Conservation (phyloP, 176 grass and related monocot species). For the Oryza coarctata region DNA sequence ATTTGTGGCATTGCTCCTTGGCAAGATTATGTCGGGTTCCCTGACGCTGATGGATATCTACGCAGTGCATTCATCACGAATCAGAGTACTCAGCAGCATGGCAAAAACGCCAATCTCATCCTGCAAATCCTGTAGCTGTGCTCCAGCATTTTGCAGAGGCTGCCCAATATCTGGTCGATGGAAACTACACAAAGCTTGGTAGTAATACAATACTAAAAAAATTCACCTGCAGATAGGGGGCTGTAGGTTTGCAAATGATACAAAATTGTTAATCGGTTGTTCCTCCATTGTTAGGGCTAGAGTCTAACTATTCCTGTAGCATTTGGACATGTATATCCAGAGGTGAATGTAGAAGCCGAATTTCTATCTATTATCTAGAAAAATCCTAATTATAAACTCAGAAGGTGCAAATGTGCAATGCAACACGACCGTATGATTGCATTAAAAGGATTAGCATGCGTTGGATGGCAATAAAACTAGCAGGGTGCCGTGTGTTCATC, state of each 20-base stretch:
- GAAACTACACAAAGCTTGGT: not conserved
- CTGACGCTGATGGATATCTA: conserved; percentile 29
- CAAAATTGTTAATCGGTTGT: too few relatives aligned
- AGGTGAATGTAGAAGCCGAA: too few relatives aligned
- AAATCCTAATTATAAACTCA: not conserved
- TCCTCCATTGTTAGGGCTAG: too few relatives aligned
- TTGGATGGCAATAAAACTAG: conserved; percentile 18
- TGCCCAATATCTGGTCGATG: not conserved
- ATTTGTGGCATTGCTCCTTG: conserved; percentile 24
- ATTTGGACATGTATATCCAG: too few relatives aligned
- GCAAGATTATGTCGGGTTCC: conserved; percentile 43
- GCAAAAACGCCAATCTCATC: conserved; percentile 21
- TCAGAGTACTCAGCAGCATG: conserved; percentile 1
- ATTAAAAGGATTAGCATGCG: conserved; percentile 41
- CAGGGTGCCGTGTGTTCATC: not conserved
- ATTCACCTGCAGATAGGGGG: not conserved
- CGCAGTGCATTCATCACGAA: not conserved
- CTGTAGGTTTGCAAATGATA: too few relatives aligned
- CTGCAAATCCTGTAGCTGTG: not conserved
- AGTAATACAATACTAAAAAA: not conserved
- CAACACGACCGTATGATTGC: conserved; percentile 36
- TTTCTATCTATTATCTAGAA: too few relatives aligned
- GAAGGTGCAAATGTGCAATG: not conserved
- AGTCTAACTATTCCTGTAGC: too few relatives aligned
- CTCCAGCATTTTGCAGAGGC: not conserved